Conservation (phyloP, 2,329 filamentous ascomycete species). For the Ramichloridium luteum region DNA sequence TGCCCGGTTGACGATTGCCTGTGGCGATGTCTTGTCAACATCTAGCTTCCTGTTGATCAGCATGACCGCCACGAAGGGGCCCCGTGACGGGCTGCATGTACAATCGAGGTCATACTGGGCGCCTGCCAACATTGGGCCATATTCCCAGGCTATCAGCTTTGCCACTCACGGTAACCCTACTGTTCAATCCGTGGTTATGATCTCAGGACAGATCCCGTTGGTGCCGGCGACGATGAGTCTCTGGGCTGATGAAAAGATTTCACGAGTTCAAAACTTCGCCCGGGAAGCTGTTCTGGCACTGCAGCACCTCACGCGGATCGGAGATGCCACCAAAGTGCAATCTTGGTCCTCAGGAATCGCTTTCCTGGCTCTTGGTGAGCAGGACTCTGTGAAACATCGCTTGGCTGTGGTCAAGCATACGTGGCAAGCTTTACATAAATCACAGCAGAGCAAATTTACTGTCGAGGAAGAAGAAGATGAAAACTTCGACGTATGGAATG, state of each 20-base stretch:
- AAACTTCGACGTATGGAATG: slow-evolving; percentile 55
- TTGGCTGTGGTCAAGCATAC: slow-evolving; percentile 25
- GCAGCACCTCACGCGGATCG: slow-evolving; percentile 84
- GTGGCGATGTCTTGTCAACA: slow-evolving; percentile 52
- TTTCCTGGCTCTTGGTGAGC: slow-evolving; percentile 49
- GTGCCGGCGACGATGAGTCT: slow-evolving; percentile 66
- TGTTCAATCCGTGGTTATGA: slow-evolving; percentile 38
- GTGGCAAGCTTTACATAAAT: slow-evolving; percentile 31
- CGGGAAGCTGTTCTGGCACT: slow-evolving; percentile 61
- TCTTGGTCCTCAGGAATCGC: slow-evolving; percentile 67
- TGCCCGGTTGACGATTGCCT: slow-evolving; percentile 70
- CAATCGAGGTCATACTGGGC: slow-evolving; percentile 95
- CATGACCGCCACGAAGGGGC: slow-evolving; percentile 26
- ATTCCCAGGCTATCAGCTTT: slow-evolving; percentile 71
- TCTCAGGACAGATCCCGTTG: slow-evolving; percentile 88
- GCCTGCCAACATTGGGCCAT: slow-evolving; percentile 92
- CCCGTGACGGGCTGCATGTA: slow-evolving; percentile 58
- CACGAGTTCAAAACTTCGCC: slow-evolving; percentile 8
- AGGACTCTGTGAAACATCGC: slow-evolving; percentile 22
- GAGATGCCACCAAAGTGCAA: slow-evolving; percentile 54
- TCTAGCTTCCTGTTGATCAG: slow-evolving; percentile 50
- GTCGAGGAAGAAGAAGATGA: slow-evolving; percentile 37
- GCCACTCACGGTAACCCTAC: slow-evolving; percentile 20
- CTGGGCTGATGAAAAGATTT: slow-evolving; percentile 12
- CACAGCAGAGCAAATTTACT: slow-evolving; percentile 12